Evolutionary conservation across 2,329 filamentous ascomycete genomes (phyloP), one percentile per base, ranked within the genome.

Genomic region (Exophiala xenobiotica): DNA sequence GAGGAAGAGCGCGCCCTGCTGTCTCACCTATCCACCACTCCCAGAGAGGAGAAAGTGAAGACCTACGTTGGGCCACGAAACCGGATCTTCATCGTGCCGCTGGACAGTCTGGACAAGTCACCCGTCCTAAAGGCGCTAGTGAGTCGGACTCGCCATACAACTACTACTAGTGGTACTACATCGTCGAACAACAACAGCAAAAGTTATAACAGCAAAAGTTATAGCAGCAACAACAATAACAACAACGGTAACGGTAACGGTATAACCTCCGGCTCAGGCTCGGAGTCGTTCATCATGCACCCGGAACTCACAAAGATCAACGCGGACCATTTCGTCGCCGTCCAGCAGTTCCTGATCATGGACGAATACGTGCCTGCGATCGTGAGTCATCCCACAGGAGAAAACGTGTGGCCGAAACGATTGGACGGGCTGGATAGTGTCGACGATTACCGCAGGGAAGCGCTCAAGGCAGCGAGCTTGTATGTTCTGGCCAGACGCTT

Each of bases 221-320:
- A n/a, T n/a, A 7, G 31, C 31, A 14, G 31, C n/a, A 35, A 27
- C 6, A 27, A 7, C 26, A 27, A 27, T 27, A 27, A 7, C 26
- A 27, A 7, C 26, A 27, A 35, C 12, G 12, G 31, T 16, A 14
- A 14, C 3, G 9, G 31, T 8, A 35, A 4, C 9, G 9, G 12
- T 35, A 35, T n/a, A n/a, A n/a, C n/a, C n/a, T n/a, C 9, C 31
- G 31, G 31, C 11, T 14, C n/a, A 12, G 31, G 31, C 9, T 19
- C 44, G 3, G 45, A 55, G 8, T 27, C 54, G 8, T 61, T 47
- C 38, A 57, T 59, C 46, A 61, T 59, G 58, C 56, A 58, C 23
- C 58, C 58, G 31, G 31, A 44, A 27, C 47, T 61, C 14, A 42
- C 49, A 8, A 45, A 43, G 20, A 50, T 56, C 19, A 29, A 51